A percentile compares a stretch with the other conserved stretches of the same genome.
Evolutionary conservation across 202 grass and related monocot genomes (phyloP).

Genomic region (Schoenoplectus tabernaemontani): DNA sequence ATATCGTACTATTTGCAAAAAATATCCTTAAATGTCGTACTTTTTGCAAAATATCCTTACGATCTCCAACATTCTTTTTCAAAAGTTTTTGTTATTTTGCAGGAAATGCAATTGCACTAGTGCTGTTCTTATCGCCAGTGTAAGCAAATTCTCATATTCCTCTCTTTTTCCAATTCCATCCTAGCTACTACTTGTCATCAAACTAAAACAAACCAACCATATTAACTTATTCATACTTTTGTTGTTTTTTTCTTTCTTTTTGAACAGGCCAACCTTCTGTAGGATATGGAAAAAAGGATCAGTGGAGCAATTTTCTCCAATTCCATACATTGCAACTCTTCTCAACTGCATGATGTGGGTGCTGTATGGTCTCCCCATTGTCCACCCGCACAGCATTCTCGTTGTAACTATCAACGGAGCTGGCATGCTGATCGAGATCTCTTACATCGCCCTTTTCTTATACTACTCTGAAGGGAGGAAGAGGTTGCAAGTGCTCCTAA

Average conservation of each 20-base stretch:
- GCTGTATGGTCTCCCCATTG: conserved; percentile 62
- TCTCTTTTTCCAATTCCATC: not conserved
- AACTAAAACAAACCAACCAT: not conserved
- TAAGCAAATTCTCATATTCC: conserved; percentile 32
- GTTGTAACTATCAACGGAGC: conserved; percentile 85
- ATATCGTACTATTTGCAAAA: too few species aligned
- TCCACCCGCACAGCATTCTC: conserved; percentile 79
- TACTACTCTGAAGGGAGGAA: conserved; percentile 39
- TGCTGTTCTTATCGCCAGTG: conserved; percentile 81
- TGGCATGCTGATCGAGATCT: conserved; percentile 68
- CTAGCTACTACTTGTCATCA: not conserved
- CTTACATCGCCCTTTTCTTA: conserved; percentile 62
- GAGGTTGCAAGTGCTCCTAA: conserved; percentile 39
- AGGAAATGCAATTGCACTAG: conserved; percentile 84
- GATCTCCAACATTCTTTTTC: not conserved
- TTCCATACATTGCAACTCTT: conserved; percentile 72
- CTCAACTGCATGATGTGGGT: conserved; percentile 99
- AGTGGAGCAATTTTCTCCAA: conserved; percentile 77
- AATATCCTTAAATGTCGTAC: not conserved
- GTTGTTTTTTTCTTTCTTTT: not conserved
- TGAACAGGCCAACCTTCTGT: conserved; percentile 59
- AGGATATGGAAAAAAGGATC: conserved; percentile 65
- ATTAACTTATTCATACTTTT: not conserved
- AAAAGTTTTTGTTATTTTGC: not conserved
- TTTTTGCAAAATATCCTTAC: not conserved